Evolutionary conservation across 2,329 filamentous ascomycete genomes (phyloP), one percentile per base, ranked within the genome.

Genomic region (Colletotrichum orchidophilum): DNA sequence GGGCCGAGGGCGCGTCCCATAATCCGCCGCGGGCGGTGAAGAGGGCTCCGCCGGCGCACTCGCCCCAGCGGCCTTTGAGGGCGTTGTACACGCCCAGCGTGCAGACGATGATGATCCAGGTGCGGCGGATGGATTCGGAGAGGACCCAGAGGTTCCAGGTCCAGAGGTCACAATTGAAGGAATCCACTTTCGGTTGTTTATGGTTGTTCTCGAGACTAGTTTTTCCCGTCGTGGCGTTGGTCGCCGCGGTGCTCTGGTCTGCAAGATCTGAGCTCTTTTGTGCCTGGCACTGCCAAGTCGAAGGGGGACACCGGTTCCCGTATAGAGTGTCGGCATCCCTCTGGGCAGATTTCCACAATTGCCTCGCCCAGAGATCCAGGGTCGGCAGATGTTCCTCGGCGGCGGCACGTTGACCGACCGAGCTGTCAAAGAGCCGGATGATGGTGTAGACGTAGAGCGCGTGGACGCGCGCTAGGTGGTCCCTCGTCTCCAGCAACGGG

Each of bases 121-220:
- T 79, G 11, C 79, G 75, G 6, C 79, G 73, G n/a, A 78, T 64
- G 26, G 75, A 76, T 65, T 80, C 79, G 3, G 78, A 73, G 1
- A 80, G 58, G 24, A 80, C 75, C 78, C 78, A 80, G 4, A 77
- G 74, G 35, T 78, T 74, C 78, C 78, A 80, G 29, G 66, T 31
- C 12, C 63, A 7, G 31, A 63, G 29, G 29, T 68, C 49, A 8
- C 26, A n/a, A 73, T 77, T 64, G 42, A 61, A 66, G 6, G 35
- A 9, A 26, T 55, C 60, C 26, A 52, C 61, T n/a, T 46, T 46
- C 21, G 39, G 39, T 15, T 46, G 39, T 1, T 11, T 26, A 15
- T 15, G 57, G 6, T 26, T 21, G 24, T 58, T n/a, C n/a, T 7
- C 13, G 11, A 9, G 15, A 11, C 9, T 33, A 26, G 9, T 26